Base-by-base conservation (phyloP, 2,329 filamentous ascomycete genomes). In the Canariomyces notabilis region DNA sequence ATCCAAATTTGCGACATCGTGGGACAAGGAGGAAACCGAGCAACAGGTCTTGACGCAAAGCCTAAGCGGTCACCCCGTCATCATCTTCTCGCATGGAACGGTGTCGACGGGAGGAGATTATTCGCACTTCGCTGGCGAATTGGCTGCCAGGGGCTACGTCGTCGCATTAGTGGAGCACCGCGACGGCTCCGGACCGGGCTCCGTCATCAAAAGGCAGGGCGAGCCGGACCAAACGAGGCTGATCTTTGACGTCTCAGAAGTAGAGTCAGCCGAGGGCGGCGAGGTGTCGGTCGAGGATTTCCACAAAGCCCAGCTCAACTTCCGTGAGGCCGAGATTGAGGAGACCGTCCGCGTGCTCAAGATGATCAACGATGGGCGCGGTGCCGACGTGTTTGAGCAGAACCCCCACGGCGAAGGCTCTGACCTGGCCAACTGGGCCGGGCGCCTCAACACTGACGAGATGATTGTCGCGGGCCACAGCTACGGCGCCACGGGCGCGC, bases 401-500 rank as follows among this genome's bases (percentile, higher is more conserved):
- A 83, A 76, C 64, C 63, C 70, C 8, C 72, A 70, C 52, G 57
- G 51, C 29, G 77, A 76, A 59, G 77, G 71, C 36, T 57, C 55
- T 18, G 64, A 65, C 51, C 68, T 82, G 1, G 55, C 65, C 3
- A 63, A 64, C 14, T 85, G 80, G 72, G 60, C 67, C 29, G 64
- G 65, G 45, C 71, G 79, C 8, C 70, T 86, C 6, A 72, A 82
- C 59, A 67, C 74, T 37, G 64, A 72, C 22, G 69, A 74, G 29
- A 70, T 82, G 54, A 71, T 78, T 37, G 69, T 85, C 7, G 76
- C 69, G 3, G 82, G 82, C 0, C 82, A 85, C 59, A 83, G 79
- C 0, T 84, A 81, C 63, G 82, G 82, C 39, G 82, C 80, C 2
- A 85, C 82, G 0, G 73, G 77, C 2, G 80, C 78, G 0, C 67